phyloP scores from a whole-genome alignment of 176 grass and related monocot species.

The Aegilops longissima region DNA sequence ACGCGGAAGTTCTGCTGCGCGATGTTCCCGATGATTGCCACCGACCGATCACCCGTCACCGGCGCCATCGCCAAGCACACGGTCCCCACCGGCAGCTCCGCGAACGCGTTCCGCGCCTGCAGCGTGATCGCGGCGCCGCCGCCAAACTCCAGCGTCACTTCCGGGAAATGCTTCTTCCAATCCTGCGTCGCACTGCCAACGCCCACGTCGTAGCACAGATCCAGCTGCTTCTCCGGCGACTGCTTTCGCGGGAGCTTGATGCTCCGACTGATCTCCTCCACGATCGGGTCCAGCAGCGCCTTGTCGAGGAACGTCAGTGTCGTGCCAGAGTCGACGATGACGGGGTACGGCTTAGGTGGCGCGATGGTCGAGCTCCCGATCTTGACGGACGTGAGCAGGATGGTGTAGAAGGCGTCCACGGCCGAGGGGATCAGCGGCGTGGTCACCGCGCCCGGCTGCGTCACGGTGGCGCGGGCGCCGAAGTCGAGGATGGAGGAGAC shows the following conservation, averaged over 20 bases:
- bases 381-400: slow-evolving; percentile 37
- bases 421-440: slow-evolving; percentile 28
- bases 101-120: slow-evolving; percentile 34
- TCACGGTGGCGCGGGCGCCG: slow-evolving; percentile 42
- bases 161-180: slow-evolving; percentile 8
- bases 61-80: slow-evolving; percentile 40
- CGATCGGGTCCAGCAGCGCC: slow-evolving; percentile 14
- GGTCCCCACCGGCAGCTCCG: not conserved
- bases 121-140: slow-evolving; percentile 36
- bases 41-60: not conserved
- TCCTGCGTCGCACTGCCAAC: not conserved
- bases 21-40: slow-evolving; percentile 49
- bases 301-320: slow-evolving; percentile 40
- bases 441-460: slow-evolving; percentile 1
- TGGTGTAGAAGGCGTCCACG: slow-evolving; percentile 32
- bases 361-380: slow-evolving; percentile 1
- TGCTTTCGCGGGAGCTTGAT: slow-evolving; percentile 23
- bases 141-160: slow-evolving; percentile 46
- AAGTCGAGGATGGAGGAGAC: slow-evolving; percentile 43
- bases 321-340: slow-evolving; percentile 70
- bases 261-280: slow-evolving; percentile 2
- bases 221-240: slow-evolving; percentile 27
- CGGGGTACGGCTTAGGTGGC: not conserved
- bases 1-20: slow-evolving; percentile 68
- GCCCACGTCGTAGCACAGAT: slow-evolving; percentile 50